phyloP scores from a whole-genome alignment of 352 stramenopile genomes.

The Blastocystis sp. region DNA sequence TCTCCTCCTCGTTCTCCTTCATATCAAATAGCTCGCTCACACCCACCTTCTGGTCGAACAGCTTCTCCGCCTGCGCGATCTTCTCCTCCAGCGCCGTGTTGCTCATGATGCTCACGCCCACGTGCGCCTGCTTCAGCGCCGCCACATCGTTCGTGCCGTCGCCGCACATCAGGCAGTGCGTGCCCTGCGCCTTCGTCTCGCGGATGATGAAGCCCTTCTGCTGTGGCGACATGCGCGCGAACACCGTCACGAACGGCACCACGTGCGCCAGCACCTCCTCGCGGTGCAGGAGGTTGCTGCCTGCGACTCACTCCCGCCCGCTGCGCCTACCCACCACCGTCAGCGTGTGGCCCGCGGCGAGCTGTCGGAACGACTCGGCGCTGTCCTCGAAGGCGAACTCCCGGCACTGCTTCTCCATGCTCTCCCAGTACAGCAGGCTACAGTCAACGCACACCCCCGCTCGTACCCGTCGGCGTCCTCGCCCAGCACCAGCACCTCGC shows the following conservation, averaged over 20 bases:
- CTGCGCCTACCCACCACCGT: too few relatives aligned
- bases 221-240: constrained; percentile 90
- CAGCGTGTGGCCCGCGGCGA: too few relatives aligned
- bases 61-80: constrained; percentile 71
- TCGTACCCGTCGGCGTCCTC: neutral
- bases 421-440: constrained; percentile 83
- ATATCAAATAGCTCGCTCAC: constrained; percentile 67
- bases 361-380: neutral
- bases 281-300: constrained; percentile 73
- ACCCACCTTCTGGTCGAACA: constrained; percentile 31
- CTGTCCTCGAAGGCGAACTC: neutral
- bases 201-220: constrained; percentile 93
- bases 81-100: constrained; percentile 79
- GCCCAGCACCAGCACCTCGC: constrained; percentile 73
- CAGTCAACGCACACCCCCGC: neutral
- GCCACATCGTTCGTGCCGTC: constrained; percentile 97
- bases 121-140: constrained; percentile 87
- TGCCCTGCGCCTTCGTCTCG: constrained; percentile 86
- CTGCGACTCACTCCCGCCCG: constrained; percentile 56
- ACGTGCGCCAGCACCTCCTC: constrained; percentile 72
- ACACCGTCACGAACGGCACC: constrained; percentile 77
- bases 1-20: constrained; percentile 16
- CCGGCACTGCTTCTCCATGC: constrained; percentile 78
- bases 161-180: constrained; percentile 93
- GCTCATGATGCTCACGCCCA: constrained; percentile 87